phyloP scores from a whole-genome alignment of 2,329 filamentous ascomycete genomes.

The Diaporthe sp. region DNA sequence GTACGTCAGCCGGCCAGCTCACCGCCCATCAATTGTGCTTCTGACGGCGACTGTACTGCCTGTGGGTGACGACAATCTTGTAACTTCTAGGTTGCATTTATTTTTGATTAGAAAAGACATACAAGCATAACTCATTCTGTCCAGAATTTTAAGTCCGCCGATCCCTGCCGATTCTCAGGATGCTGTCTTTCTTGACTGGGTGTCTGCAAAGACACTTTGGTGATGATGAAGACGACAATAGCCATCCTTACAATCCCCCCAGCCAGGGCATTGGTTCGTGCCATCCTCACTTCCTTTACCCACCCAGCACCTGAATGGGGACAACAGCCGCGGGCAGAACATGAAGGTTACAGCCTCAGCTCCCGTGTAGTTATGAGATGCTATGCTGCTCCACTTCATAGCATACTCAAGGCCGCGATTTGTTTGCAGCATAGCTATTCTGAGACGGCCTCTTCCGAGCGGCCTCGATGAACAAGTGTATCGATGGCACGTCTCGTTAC shows the following conservation, averaged over 20 bases:
- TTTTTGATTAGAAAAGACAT: not conserved
- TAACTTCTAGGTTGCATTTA: not conserved
- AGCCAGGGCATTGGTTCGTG: not conserved
- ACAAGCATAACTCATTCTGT: not conserved
- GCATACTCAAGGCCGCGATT: too few relatives aligned
- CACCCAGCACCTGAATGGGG: too few relatives aligned
- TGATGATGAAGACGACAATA: not conserved
- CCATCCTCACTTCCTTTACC: not conserved
- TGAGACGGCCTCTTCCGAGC: too few relatives aligned
- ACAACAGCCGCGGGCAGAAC: too few relatives aligned
- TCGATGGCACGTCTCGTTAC: too few relatives aligned
- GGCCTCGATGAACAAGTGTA: too few relatives aligned
- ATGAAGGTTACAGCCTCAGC: not conserved
- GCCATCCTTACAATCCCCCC: not conserved
- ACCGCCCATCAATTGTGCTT: conserved; percentile 3
- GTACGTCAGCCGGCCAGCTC: conserved; percentile 11
- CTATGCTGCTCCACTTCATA: not conserved
- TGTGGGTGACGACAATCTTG: not conserved
- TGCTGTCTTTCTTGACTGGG: conserved; percentile 22
- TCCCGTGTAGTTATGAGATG: not conserved
- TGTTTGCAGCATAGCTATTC: not conserved
- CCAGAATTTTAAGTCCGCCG: too few relatives aligned
- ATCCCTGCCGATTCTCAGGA: not conserved
- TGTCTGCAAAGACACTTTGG: conserved; percentile 13
- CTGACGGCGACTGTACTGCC: not conserved